Conservation (phyloP, 441 rosid genomes). For the Gossypium schwendimanii region DNA sequence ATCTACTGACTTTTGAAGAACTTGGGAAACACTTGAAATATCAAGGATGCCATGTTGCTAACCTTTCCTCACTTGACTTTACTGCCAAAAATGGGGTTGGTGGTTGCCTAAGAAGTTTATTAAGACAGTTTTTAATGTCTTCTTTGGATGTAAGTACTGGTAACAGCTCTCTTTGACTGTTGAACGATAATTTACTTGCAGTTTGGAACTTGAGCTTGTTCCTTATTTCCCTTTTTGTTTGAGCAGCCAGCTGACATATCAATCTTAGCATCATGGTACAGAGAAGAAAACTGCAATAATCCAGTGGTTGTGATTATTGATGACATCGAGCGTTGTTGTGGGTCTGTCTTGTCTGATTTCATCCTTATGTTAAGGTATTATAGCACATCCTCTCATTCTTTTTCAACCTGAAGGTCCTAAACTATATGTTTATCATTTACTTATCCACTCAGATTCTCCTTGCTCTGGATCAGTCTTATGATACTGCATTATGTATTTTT, state of each 20-base stretch:
- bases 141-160: conserved; percentile 59
- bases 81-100: conserved; percentile 62
- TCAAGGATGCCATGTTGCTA: conserved; percentile 77
- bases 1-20: conserved; percentile 68
- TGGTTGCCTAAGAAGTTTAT: conserved; percentile 69
- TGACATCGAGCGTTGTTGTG: conserved; percentile 78
- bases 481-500: neutral
- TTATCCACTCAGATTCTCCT: neutral
- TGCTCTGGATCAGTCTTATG: neutral
- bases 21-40: conserved; percentile 63
- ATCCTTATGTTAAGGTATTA: conserved; percentile 71
- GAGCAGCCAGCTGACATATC: conserved; percentile 71
- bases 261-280: conserved; percentile 77
- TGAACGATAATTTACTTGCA: conserved; percentile 6
- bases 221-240: conserved; percentile 17
- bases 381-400: neutral
- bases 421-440: neutral
- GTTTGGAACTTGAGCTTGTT: conserved; percentile 15
- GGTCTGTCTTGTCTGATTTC: conserved; percentile 69
- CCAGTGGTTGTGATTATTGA: conserved; percentile 68
- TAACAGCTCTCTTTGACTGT: conserved; percentile 1
- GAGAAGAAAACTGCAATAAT: conserved; percentile 39
- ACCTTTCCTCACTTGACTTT: conserved; percentile 80
- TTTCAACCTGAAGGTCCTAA: neutral
- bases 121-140: conserved; percentile 64